phyloP scores from a whole-genome alignment of 192 early-diverging fungal genomes.

The Backusella mclennaniae region DNA sequence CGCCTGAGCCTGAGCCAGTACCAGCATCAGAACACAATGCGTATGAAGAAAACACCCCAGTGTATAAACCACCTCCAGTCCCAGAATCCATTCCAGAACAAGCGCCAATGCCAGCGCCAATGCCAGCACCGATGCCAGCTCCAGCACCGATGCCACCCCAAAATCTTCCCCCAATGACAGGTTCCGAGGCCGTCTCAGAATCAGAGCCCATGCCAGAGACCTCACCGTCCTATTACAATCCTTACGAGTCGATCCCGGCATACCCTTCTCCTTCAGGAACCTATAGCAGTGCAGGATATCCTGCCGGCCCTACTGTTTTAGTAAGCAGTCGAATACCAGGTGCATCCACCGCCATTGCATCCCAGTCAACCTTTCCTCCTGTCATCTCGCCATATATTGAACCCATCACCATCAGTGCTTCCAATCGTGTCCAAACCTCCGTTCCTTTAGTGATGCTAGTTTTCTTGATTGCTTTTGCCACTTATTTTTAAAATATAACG shows the following conservation, averaged over 20 bases:
- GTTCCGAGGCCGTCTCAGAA: not conserved
- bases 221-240: not conserved
- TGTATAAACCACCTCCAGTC: not conserved
- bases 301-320: not conserved
- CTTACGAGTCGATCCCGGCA: not conserved
- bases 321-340: not conserved
- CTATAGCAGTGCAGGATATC: not conserved
- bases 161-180: not conserved
- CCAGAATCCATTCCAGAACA: not conserved
- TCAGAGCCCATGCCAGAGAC: not conserved
- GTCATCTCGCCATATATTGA: not conserved
- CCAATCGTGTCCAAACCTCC: not conserved
- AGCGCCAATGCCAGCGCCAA: not conserved
- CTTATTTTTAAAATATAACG: not conserved
- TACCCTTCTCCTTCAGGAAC: not conserved
- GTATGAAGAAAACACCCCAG: not conserved
- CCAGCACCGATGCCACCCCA: not conserved
- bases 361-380: not conserved
- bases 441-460: not conserved
- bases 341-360: not conserved
- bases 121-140: not conserved
- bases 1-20: not conserved
- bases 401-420: not conserved
- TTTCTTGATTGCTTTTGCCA: not conserved
- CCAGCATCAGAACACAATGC: not conserved